These are phyloP conservation scores for Acorus calamus DNA, from an alignment of 106 monocot species.

Conservation along the genomic window DNA sequence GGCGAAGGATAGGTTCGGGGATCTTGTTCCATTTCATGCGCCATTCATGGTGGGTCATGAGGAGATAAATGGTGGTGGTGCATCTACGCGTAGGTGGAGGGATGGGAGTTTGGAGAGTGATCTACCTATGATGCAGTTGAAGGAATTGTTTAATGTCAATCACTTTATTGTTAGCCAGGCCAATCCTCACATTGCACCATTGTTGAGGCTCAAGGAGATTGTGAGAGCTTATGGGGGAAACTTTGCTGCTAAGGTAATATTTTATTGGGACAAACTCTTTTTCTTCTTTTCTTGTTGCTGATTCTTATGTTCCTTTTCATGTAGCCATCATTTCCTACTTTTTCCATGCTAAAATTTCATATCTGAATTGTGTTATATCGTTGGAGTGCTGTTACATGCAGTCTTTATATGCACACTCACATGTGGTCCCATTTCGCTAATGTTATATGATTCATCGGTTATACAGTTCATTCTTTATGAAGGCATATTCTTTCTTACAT, in stretches of 20 bases:
- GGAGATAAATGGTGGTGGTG: constrained; percentile 2
- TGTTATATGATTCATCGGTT: too few relatives aligned
- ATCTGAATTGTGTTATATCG: too few relatives aligned
- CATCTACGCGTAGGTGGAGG: constrained; percentile 62
- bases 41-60: constrained; percentile 36
- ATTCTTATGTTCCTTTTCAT: neutral
- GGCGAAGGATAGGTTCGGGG: constrained; percentile 86
- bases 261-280: neutral
- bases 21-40: constrained; percentile 78
- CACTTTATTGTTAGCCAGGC: constrained; percentile 99
- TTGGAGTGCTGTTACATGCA: too few relatives aligned
- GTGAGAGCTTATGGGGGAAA: constrained; percentile 79
- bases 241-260: constrained; percentile 85
- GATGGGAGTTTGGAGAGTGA: constrained; percentile 98
- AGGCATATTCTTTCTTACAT: too few relatives aligned
- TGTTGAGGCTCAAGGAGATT: constrained; percentile 74
- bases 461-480: too few relatives aligned
- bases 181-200: constrained; percentile 91
- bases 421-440: too few relatives aligned
- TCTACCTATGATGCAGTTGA: constrained; percentile 84
- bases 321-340: neutral
- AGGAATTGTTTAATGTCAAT: constrained; percentile 93
- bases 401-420: too few relatives aligned
- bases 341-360: neutral
- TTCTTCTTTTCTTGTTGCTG: neutral